Evolutionary conservation across 176 grass and related monocot genomes (phyloP).

Genomic region (Musa troglodytarum): DNA sequence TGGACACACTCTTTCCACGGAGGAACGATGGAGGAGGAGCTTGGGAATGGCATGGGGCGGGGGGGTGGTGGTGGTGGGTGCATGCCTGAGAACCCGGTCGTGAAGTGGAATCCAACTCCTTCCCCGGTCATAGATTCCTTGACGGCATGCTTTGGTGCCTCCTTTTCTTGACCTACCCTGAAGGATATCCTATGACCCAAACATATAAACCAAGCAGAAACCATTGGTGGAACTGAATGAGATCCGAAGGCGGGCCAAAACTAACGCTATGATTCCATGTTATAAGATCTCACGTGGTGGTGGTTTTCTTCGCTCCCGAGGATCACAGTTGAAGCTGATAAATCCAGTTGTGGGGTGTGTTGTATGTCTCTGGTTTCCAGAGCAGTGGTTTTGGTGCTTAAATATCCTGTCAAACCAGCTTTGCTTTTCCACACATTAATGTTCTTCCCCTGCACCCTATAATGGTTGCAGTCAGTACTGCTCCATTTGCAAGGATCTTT

Average conservation of each 20-base stretch:
- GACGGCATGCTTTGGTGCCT: background rate
- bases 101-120: constrained; percentile 12
- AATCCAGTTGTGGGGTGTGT: background rate
- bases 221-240: background rate
- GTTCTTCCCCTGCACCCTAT: background rate
- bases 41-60: background rate
- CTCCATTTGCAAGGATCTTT: constrained; percentile 7
- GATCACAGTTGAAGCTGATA: background rate
- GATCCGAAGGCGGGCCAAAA: background rate
- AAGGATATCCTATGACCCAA: background rate
- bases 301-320: background rate
- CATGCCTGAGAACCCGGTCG: background rate
- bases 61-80: too few species aligned
- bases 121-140: background rate
- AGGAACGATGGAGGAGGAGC: background rate
- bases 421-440: background rate
- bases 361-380: background rate
- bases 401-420: background rate
- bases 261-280: background rate
- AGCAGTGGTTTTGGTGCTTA: background rate
- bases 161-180: constrained; percentile 1
- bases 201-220: background rate
- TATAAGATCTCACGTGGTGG: background rate
- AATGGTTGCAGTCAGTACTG: background rate
- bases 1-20: background rate